Base-by-base conservation (phyloP, 2,329 filamentous ascomycete species). In the Alternaria consortialis region DNA sequence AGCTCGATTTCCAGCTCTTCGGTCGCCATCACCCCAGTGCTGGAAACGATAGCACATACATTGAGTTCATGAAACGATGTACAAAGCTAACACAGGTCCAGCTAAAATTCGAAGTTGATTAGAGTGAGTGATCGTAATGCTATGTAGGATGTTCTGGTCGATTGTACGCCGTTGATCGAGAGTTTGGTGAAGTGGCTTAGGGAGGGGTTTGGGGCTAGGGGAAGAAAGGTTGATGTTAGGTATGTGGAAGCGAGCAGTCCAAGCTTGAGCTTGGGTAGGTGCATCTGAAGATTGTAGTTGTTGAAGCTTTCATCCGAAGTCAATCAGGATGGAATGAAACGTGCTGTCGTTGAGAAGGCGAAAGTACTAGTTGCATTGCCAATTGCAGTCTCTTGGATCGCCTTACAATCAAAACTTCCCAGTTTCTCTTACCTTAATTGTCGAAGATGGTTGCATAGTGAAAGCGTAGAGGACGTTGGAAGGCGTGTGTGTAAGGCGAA, bases 1-100 rank as follows among this genome's bases (percentile, higher is more conserved):
- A 47, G 9, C 17, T 64, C 13, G 54, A 62, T 8, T 62, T 61
- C 25, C 51, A 46, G 17, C 52, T 58, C 37, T 62, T 62, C 11
- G 46, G 58, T 6, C 39, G 51, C 23, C 39, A 60, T 17, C 23
- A 32, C 23, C 40, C 56, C 4, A 20, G 13, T n/a, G 27, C 34
- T 15, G 43, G 29, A 8, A 13, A n/a, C 9, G 42, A 3, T 0
- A 60, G 57, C 25, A 12, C 27, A 8, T 57, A 46, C 29, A 44
- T 54, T 32, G 53, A 51, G 2, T 46, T 63, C 5, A 57, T 57
- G 53, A 56, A 44, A 7, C 17, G 17, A 3, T 60, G 53, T 7
- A 29, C 25, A 13, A 17, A 27, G 4, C 8, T 60, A 7, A 53
- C 17, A 11, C 5, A 60, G 23, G 20, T 63, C 5, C 20, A 37